Evolutionary conservation across 139 green algal genomes (phyloP), one percentile per base, ranked within the genome.

Genomic region (Auxenochlorella protothecoides): DNA sequence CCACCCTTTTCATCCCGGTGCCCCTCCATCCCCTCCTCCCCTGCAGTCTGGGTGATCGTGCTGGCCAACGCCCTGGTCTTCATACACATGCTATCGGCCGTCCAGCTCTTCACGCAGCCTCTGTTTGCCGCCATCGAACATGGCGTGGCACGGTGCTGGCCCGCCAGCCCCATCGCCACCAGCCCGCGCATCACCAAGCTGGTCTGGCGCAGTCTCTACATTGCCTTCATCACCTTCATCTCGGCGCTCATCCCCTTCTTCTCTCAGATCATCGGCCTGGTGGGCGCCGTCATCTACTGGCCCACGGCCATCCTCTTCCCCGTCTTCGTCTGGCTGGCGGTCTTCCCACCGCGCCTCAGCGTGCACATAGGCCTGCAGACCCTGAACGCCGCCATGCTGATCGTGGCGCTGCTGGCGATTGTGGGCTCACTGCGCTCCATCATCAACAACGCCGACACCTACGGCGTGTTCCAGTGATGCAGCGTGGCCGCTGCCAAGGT

Each of bases 51-150:
- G 53, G 61, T 78, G 27, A 67, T 83, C 27, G 52, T 80, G 0
- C 68, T 80, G 56, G 76, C 71, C 2, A 80, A 83, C 15, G 59
- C 76, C 7, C 65, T 71, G 65, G 79, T 84, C 55, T 63, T 84
- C n/a, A 51, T 74, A 9, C 76, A 84, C 68, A 84, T 84, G 79
- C 13, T 84, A 52, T 63, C 66, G 5, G 75, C 78, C 8, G 59
- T 71, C 11, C 75, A 80, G 63, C 69, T 83, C 55, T 83, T 83
- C 60, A 69, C 53, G 6, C 78, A 83, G 65, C 70, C 78, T 2
- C 69, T 83, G 51, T 83, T 83, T 54, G 67, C 74, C 27, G 65
- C 56, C 27, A 14, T 67, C 9, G 78, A 83, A 64, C 64, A 60
- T 13, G 64, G 55, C 0, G 15, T 83, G 11, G 61, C n/a, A 4